Evolutionary conservation across 1,284 basidiomycete genomes (phyloP).

Genomic region (Cutaneotrichosporon sp.): DNA sequence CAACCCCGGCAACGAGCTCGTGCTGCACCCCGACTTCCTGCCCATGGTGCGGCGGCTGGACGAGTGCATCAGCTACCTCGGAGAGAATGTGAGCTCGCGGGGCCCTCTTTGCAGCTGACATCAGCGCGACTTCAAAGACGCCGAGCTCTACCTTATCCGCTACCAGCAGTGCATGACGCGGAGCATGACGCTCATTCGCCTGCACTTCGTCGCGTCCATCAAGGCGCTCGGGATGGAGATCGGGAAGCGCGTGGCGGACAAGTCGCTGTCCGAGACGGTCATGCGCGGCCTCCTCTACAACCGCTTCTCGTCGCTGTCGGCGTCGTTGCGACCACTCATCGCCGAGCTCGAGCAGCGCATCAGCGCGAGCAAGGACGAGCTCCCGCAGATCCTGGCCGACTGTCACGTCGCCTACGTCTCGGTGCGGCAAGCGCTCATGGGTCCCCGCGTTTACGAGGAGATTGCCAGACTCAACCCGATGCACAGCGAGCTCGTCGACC

Average conservation of each 20-base stretch:
- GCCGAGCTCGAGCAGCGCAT: constrained; percentile 80
- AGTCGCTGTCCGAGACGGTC: constrained; percentile 79
- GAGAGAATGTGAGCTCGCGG: constrained; percentile 73
- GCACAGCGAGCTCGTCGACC: constrained; percentile 76
- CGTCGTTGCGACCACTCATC: constrained; percentile 71
- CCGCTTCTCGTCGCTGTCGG: constrained; percentile 72
- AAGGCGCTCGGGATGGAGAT: constrained; percentile 73
- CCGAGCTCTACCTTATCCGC: constrained; percentile 84
- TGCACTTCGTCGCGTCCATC: constrained; percentile 84
- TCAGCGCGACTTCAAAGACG: constrained; percentile 83
- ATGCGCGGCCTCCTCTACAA: constrained; percentile 83
- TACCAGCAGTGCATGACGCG: constrained; percentile 95
- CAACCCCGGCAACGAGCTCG: constrained; percentile 84
- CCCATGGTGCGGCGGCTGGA: constrained; percentile 92
- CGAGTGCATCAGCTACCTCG: constrained; percentile 85
- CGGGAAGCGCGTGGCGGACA: constrained; percentile 69
- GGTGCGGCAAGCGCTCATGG: constrained; percentile 68
- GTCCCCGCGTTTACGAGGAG: constrained; percentile 71
- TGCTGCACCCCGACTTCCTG: constrained; percentile 82
- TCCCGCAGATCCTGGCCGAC: constrained; percentile 73
- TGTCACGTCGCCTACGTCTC: constrained; percentile 81
- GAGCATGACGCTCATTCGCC: constrained; percentile 92
- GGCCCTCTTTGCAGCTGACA: background rate
- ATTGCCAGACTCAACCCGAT: constrained; percentile 76
- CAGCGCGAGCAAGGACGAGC: constrained; percentile 65